These are phyloP conservation scores for Tillandsia leiboldiana DNA, from an alignment of 176 grass and related monocot species.

Conservation along the genomic window DNA sequence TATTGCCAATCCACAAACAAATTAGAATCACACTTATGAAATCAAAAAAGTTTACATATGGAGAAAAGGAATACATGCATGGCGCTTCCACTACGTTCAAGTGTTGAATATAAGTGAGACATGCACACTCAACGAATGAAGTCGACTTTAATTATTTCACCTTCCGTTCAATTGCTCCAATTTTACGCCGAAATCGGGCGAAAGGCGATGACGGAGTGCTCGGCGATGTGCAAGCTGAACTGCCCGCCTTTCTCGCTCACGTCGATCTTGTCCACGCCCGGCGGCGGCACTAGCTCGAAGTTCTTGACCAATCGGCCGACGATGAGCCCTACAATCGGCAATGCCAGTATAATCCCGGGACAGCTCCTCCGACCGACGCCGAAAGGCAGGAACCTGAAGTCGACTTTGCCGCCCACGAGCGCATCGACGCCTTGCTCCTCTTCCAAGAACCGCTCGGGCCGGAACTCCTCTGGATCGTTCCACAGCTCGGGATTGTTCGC, in stretches of 20 bases:
- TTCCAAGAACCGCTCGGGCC: conserved; percentile 26
- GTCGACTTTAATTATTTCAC: not conserved
- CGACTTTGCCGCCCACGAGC: conserved; percentile 17
- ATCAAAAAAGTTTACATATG: too few relatives aligned
- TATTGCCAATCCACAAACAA: too few relatives aligned
- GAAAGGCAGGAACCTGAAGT: conserved; percentile 28
- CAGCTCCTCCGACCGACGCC: conserved; percentile 23
- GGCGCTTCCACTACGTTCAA: too few relatives aligned
- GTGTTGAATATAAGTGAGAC: too few relatives aligned
- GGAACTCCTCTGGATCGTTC: conserved; percentile 18
- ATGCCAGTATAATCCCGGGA: conserved; percentile 31
- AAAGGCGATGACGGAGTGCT: conserved; percentile 20
- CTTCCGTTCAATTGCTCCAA: not conserved
- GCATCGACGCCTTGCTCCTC: conserved; percentile 23
- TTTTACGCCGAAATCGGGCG: conserved; percentile 10
- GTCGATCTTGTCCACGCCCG: conserved; percentile 23
- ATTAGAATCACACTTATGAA: too few relatives aligned
- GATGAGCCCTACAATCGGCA: conserved; percentile 25
- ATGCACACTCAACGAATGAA: not conserved
- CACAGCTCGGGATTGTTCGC: conserved; percentile 26
- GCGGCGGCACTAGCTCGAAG: conserved; percentile 20
- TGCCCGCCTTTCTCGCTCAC: conserved; percentile 28
- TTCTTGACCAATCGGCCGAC: conserved; percentile 22
- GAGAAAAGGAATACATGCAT: too few relatives aligned
- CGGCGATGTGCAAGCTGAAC: conserved; percentile 22